Evolutionary conservation across 768 basidiomycete species (phyloP).

Genomic region (Agaricus blazei): DNA sequence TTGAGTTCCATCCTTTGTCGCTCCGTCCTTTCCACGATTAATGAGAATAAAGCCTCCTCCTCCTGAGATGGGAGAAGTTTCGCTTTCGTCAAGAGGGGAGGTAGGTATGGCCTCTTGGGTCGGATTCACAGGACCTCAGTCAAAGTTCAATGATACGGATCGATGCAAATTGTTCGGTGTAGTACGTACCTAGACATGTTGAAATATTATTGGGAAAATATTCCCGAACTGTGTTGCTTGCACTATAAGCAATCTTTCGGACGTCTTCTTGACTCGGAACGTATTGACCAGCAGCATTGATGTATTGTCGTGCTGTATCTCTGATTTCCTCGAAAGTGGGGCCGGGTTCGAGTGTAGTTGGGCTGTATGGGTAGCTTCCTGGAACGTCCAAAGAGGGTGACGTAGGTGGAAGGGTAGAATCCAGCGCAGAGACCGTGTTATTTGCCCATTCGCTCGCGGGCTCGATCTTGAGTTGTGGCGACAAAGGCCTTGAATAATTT

Average conservation of each 20-base stretch:
- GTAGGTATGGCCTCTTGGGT: neutral
- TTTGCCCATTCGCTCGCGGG: conserved; percentile 2
- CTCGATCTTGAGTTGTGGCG: conserved; percentile 6
- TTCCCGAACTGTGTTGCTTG: conserved; percentile 1
- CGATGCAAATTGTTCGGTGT: neutral
- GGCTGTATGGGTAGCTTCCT: conserved; percentile 5
- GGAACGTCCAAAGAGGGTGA: neutral
- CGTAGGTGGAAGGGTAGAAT: neutral
- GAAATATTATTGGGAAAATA: conserved; percentile 5
- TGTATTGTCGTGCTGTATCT: conserved; percentile 4
- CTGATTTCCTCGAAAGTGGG: conserved; percentile 8
- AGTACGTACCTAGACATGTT: neutral
- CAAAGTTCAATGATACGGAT: neutral
- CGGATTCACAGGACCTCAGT: neutral
- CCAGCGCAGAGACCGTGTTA: neutral
- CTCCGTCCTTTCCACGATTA: neutral
- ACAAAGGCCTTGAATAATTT: neutral
- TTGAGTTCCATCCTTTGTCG: neutral
- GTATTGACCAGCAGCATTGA: conserved; percentile 4
- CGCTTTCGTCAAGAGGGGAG: conserved; percentile 7
- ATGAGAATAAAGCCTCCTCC: conserved; percentile 4
- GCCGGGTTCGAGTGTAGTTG: neutral
- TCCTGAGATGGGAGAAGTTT: conserved; percentile 4
- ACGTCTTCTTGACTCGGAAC: conserved; percentile 8
- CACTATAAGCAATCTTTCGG: neutral